Evolutionary conservation across 441 rosid species (phyloP).

Genomic region (Gossypium trilobum): DNA sequence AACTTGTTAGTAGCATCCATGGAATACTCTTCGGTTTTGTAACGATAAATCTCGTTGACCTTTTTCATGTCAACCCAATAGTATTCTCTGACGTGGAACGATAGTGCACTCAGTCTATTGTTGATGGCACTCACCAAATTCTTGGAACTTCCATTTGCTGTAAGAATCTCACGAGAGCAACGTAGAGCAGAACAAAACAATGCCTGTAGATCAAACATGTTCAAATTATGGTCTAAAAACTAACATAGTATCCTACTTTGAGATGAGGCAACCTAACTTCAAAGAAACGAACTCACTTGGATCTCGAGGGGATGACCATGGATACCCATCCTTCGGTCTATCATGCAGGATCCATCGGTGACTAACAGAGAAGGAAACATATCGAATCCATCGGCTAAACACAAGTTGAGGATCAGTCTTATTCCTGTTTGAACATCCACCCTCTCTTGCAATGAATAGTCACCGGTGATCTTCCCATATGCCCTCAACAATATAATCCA

Average conservation of each 20-base stretch:
- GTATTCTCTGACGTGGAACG: constrained; percentile 84
- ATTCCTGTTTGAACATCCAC: constrained; percentile 42
- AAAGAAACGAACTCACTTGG: constrained; percentile 47
- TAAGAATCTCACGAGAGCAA: constrained; percentile 75
- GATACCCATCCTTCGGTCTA: constrained; percentile 85
- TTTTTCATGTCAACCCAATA: constrained; percentile 82
- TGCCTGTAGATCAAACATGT: constrained; percentile 37
- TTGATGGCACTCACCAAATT: constrained; percentile 65
- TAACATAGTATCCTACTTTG: too few relatives aligned
- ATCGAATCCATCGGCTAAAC: too few relatives aligned
- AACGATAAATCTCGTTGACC: constrained; percentile 81
- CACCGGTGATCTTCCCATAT: constrained; percentile 84
- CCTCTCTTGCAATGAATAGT: constrained; percentile 74
- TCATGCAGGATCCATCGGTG: constrained; percentile 65
- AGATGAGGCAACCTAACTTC: not conserved
- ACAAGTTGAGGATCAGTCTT: too few relatives aligned
- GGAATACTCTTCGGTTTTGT: constrained; percentile 87
- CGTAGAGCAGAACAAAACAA: constrained; percentile 76
- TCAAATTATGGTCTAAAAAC: not conserved
- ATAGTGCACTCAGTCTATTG: constrained; percentile 79
- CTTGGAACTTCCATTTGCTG: constrained; percentile 61
- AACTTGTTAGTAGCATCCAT: constrained; percentile 77
- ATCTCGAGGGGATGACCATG: constrained; percentile 96
- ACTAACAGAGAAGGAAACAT: too few relatives aligned
- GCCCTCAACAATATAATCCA: constrained; percentile 32